phyloP scores from a whole-genome alignment of 108 stramenopile genomes.

The Nitzschia sp. region DNA sequence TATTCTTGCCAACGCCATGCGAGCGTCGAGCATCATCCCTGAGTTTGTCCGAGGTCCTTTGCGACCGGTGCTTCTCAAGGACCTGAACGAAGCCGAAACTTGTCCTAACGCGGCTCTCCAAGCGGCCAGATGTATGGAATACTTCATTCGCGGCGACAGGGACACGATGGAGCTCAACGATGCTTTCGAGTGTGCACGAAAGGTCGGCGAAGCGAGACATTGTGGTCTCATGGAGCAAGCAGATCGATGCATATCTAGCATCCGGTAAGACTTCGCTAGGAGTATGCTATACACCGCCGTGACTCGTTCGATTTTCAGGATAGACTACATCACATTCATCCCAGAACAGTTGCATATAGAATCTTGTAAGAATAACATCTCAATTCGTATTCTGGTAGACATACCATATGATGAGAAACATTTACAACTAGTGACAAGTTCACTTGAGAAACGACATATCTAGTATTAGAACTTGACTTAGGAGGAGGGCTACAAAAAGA shows the following conservation, averaged over 20 bases:
- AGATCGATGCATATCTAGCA: constrained; percentile 32
- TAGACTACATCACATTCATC: constrained; percentile 4
- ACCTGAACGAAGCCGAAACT: constrained; percentile 34
- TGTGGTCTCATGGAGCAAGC: constrained; percentile 37
- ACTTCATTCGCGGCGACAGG: constrained; percentile 31
- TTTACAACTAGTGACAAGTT: too few relatives aligned
- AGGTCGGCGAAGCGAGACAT: constrained; percentile 41
- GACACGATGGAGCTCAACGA: constrained; percentile 31
- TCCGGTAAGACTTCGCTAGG: constrained; percentile 24
- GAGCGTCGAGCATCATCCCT: constrained; percentile 22
- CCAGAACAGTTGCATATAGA: constrained; percentile 14
- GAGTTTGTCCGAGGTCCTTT: constrained; percentile 24
- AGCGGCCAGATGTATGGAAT: constrained; percentile 36
- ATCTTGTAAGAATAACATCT: too few relatives aligned
- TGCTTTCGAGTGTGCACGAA: constrained; percentile 28
- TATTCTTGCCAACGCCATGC: constrained; percentile 43
- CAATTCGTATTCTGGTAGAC: too few relatives aligned
- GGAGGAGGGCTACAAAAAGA: too few relatives aligned
- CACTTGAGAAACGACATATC: too few relatives aligned
- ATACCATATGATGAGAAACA: too few relatives aligned
- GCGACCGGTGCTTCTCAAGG: constrained; percentile 33
- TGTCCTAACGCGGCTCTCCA: constrained; percentile 36
- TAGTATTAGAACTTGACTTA: too few relatives aligned
- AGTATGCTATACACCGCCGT: background rate
- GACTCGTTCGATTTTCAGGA: constrained; percentile 11